Evolutionary conservation across 441 rosid species (phyloP).

Genomic region (Iberis amara): DNA sequence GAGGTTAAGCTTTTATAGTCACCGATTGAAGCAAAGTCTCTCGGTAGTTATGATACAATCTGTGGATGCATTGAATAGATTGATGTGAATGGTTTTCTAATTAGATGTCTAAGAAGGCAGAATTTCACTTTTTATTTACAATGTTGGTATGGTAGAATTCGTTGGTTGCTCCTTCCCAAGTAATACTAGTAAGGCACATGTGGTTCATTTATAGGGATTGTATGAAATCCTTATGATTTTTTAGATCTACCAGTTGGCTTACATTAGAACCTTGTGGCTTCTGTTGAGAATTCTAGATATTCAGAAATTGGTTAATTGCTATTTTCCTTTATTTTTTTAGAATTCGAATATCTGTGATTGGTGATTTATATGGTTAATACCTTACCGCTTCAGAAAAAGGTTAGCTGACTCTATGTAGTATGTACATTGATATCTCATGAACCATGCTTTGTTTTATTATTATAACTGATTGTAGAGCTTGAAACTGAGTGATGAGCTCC

Average conservation of each 20-base stretch:
- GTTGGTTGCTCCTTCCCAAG: not conserved
- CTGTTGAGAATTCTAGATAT: conserved; percentile 1
- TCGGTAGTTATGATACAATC: not conserved
- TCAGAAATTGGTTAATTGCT: not conserved
- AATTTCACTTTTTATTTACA: not conserved
- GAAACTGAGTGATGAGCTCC: conserved; percentile 84
- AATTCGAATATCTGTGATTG: not conserved
- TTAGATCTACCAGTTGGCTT: not conserved
- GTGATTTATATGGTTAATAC: conserved; percentile 3
- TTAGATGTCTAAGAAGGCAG: not conserved
- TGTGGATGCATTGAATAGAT: not conserved
- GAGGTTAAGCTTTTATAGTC: too few relatives aligned
- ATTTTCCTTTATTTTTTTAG: not conserved
- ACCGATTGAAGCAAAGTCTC: not conserved
- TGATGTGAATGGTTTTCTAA: not conserved
- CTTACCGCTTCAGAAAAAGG: not conserved
- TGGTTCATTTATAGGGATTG: not conserved
- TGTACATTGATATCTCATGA: not conserved
- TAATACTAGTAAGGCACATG: not conserved
- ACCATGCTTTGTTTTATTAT: conserved; percentile 5
- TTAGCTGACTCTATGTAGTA: not conserved
- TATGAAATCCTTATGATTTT: too few relatives aligned
- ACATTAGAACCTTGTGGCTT: not conserved
- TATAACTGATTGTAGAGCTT: conserved; percentile 47
- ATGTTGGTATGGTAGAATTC: conserved; percentile 1